Percentiles rank a stretch among this genome's conserved stretches.
Conservation (phyloP, 2,329 filamentous ascomycete species). For the Ophiostoma sp. region DNA sequence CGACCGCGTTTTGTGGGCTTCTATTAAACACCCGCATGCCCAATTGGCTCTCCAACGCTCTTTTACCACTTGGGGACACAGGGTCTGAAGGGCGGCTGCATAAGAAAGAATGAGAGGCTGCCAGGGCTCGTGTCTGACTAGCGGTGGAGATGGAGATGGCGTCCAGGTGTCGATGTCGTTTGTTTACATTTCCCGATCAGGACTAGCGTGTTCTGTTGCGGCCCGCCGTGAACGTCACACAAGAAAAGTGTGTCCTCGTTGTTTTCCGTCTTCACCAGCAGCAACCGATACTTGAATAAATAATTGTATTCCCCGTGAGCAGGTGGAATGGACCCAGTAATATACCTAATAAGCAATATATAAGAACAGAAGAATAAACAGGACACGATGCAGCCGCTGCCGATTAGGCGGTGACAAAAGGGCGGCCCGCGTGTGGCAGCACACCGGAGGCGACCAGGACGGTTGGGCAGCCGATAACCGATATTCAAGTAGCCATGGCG, state of each 20-base stretch:
- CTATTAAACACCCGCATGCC: not conserved
- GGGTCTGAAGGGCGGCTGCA: not conserved
- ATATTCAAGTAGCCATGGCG: not conserved
- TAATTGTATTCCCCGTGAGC: not conserved
- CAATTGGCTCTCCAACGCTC: not conserved
- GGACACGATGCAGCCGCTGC: not conserved
- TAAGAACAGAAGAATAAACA: not conserved
- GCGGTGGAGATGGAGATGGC: not conserved
- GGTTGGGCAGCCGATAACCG: not conserved
- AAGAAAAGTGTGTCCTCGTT: not conserved
- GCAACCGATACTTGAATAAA: not conserved
- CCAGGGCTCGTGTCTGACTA: conserved; percentile 7
- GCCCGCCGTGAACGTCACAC: not conserved
- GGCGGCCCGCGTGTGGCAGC: not conserved
- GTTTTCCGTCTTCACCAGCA: not conserved
- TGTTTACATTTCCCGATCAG: not conserved
- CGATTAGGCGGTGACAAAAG: not conserved
- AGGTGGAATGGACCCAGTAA: not conserved
- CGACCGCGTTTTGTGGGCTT: conserved; percentile 15
- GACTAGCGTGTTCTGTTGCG: not conserved
- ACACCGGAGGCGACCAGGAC: not conserved
- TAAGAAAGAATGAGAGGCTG: conserved; percentile 12
- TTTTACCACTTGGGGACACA: not conserved
- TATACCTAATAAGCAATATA: conserved; percentile 1
- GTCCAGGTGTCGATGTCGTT: conserved; percentile 14